Evolutionary conservation across 139 green algal species (phyloP).

Genomic region (Chlamydomonas schloesseri): DNA sequence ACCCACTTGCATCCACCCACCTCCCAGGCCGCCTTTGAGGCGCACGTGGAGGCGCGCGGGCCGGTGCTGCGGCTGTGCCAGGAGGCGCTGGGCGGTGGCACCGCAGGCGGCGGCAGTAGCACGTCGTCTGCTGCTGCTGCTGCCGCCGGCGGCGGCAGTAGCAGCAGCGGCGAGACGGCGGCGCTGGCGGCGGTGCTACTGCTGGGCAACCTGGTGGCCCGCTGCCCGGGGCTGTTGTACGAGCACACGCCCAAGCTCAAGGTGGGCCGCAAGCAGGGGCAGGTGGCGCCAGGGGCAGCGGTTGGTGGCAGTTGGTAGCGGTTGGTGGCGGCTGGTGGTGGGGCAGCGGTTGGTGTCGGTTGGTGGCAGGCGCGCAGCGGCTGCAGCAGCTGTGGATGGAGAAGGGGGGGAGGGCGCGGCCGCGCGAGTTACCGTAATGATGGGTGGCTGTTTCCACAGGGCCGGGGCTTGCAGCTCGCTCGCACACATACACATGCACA

Average conservation of each 20-base stretch:
- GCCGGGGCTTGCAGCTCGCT: no score
- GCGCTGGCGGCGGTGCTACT: conserved; percentile 20
- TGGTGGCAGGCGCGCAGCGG: no score
- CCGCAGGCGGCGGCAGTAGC: not conserved
- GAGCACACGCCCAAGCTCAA: conserved; percentile 18
- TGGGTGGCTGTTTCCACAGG: no score
- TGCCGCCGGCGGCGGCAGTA: not conserved
- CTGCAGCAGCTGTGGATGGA: no score
- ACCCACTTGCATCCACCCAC: not conserved
- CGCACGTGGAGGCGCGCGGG: conserved; percentile 36
- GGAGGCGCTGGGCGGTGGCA: conserved; percentile 11
- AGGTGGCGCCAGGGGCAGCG: no score
- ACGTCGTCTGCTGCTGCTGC: no score
- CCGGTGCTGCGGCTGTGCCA: conserved; percentile 46
- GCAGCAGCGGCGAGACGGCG: not conserved
- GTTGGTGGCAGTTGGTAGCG: no score
- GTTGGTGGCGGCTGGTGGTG: no score
- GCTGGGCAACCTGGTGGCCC: conserved; percentile 28
- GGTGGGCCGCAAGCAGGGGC: not conserved
- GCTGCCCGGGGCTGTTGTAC: not conserved
- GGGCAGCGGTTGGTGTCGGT: no score
- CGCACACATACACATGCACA: no score
- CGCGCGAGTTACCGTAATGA: no score
- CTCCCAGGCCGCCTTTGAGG: conserved; percentile 37
- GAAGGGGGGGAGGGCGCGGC: no score